Base-by-base conservation (phyloP, 208 protist genomes). In the Wallacemonas sp. region DNA sequence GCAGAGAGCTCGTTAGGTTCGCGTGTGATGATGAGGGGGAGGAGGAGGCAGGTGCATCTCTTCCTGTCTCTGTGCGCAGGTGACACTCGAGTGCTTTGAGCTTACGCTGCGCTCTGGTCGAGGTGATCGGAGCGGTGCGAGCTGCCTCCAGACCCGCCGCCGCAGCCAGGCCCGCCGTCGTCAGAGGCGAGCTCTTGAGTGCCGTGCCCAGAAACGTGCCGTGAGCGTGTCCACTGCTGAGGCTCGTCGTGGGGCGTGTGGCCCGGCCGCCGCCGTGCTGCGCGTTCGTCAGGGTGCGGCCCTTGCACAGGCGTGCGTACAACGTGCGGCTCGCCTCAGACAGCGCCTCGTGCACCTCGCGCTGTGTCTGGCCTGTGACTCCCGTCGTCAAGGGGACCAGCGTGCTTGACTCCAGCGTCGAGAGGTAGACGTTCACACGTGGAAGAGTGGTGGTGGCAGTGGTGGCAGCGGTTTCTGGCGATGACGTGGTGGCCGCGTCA, bases 341-440 rank as follows among this genome's bases (percentile, higher is more conserved):
- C 46, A 57, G 47, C 44, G 3, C 23, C n/a, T 39, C 44, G 33
- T 46, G 62, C 21, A 57, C 30, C 33, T 16, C 2, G 8, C 14
- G 11, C 3, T 19, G 5, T 4, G 1, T 30, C 21, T 3, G 24
- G 16, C 21, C 17, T 12, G 2, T 48, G 2, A 3, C 8, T 8
- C 34, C 8, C 33, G 34, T 33, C 58, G 12, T 24, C 38, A 21
- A 17, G 32, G 21, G 16, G 34, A n/a, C 68, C 2, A 30, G 54
- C 38, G 54, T 55, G 41, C 52, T 84, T 41, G 83, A 65, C 33
- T 75, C 75, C 33, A 81, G 52, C 6, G 83, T 90, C 5, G 80
- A 36, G 27, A 72, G 71, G 57, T 90, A 70, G 43, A 78, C 67
- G 26, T 67, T 41, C 2, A 75, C 70, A 17, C 17, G 21, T 11